Evolutionary conservation across 768 basidiomycete genomes (phyloP), one percentile per base, ranked within the genome.

Genomic region (Xanthoconium purpureum): DNA sequence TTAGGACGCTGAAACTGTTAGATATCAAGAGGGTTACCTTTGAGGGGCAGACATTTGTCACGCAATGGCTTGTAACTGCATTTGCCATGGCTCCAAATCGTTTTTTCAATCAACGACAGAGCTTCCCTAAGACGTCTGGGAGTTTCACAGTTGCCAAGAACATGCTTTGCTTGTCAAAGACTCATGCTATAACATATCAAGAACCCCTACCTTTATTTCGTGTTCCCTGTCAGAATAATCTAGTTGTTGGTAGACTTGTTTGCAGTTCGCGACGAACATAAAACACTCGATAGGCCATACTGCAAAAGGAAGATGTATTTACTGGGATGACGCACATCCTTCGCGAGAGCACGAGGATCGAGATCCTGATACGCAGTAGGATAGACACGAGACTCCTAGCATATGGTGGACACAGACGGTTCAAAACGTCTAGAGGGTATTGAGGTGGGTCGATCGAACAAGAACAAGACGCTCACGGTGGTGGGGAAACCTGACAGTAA

Each of bases 221-320:
- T 66, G 60, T 60, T 91, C 89, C 60, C 85, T 79, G 62, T 89
- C 82, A n/a, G 74, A 60, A 62, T 81, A 85, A 63, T 87, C 78
- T 4, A 77, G 76, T 56, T 79, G 74, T 30, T 71, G 69, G 42
- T 73, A 73, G 0, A 64, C 58, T 43, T 71, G 63, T 42, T 65
- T 70, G 17, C 58, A 59, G 24, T 54, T 64, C 47, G 57, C 57
- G 44, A 64, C 53, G 13, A 50, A 38, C 5, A 57, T 48, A 94
- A 94, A 3, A 85, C 78, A 60, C 75, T 88, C 5, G 76, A 66
- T 2, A 97, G 66, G 0, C 81, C 80, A 63, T 86, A 92, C 63
- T 94, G 89, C 39, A 85, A 78, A 10, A 93, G 85, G 64, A 98
- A 96, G 3, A 98, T 75, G 63, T 93, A 88, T 73, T 94, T 94